These are phyloP conservation scores for Coniochaeta sp. DNA, from an alignment of 2,329 filamentous ascomycete genomes.

Conservation along the genomic window DNA sequence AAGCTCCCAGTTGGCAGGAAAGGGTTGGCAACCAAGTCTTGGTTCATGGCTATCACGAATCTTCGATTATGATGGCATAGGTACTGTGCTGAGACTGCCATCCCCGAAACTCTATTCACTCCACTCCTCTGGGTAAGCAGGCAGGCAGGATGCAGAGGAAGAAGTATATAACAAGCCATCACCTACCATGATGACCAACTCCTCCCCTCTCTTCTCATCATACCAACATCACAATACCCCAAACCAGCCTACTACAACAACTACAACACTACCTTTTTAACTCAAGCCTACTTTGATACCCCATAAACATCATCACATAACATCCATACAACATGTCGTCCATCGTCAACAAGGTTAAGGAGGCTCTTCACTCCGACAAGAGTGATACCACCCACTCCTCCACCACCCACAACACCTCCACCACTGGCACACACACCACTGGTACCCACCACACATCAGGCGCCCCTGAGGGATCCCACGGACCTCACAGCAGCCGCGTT, in stretches of 20 bases:
- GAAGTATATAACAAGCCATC: constrained; percentile 10
- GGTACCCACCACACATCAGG: not conserved
- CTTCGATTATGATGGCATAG: not conserved
- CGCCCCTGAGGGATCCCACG: constrained; percentile 7
- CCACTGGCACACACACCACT: constrained; percentile 6
- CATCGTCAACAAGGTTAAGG: constrained; percentile 55
- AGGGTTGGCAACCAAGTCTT: not conserved
- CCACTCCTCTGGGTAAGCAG: too few species aligned
- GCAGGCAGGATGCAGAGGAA: not conserved
- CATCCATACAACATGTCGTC: constrained; percentile 37
- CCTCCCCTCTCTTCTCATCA: constrained; percentile 6
- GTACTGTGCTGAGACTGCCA: not conserved
- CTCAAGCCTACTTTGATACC: not conserved
- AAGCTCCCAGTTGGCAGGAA: not conserved
- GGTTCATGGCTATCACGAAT: constrained; percentile 1
- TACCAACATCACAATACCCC: constrained; percentile 4
- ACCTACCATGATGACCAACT: not conserved
- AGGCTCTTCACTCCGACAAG: constrained; percentile 40
- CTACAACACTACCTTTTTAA: constrained; percentile 1
- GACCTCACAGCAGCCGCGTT: constrained; percentile 1
- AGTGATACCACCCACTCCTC: constrained; percentile 17
- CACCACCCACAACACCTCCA: constrained; percentile 7
- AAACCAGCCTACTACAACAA: not conserved
- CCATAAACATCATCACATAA: not conserved
- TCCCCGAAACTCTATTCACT: not conserved